Evolutionary conservation across 2,329 filamentous ascomycete species (phyloP).

Genomic region (Apiospora kogelbergensis): DNA sequence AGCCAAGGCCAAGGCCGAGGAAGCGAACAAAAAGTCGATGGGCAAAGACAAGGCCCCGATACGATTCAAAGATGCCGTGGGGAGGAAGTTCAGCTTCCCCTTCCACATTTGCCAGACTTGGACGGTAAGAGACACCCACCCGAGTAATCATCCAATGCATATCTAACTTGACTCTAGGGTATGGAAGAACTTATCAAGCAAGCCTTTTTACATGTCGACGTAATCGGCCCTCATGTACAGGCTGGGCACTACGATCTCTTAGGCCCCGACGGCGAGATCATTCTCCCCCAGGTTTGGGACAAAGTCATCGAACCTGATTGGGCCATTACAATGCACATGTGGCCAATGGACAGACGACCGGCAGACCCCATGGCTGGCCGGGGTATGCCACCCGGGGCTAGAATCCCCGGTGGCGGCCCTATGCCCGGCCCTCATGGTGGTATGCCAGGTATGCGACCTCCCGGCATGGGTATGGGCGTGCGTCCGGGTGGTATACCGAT

Average conservation of each 20-base stretch:
- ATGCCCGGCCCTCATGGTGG: not conserved
- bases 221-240: constrained; percentile 73
- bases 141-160: not conserved
- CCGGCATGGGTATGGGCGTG: not conserved
- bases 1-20: constrained; percentile 44
- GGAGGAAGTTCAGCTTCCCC: constrained; percentile 89
- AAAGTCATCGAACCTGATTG: constrained; percentile 78
- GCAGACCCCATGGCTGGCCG: constrained; percentile 1
- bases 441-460: not conserved
- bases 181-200: constrained; percentile 88
- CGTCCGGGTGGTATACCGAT: not conserved
- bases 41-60: constrained; percentile 71
- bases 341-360: constrained; percentile 48
- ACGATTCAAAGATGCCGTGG: constrained; percentile 88
- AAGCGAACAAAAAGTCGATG: constrained; percentile 43
- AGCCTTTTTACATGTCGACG: constrained; percentile 76
- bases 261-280: constrained; percentile 78
- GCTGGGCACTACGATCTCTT: constrained; percentile 79
- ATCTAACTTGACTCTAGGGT: constrained; percentile 51
- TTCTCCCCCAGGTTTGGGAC: constrained; percentile 80
- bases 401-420: not conserved
- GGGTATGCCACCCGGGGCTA: constrained; percentile 4
- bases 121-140: constrained; percentile 57
- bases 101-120: constrained; percentile 83
- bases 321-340: constrained; percentile 67